These are phyloP conservation scores for Fusarium xylarioides DNA, from an alignment of 2,329 filamentous ascomycete species.

Conservation along the genomic window DNA sequence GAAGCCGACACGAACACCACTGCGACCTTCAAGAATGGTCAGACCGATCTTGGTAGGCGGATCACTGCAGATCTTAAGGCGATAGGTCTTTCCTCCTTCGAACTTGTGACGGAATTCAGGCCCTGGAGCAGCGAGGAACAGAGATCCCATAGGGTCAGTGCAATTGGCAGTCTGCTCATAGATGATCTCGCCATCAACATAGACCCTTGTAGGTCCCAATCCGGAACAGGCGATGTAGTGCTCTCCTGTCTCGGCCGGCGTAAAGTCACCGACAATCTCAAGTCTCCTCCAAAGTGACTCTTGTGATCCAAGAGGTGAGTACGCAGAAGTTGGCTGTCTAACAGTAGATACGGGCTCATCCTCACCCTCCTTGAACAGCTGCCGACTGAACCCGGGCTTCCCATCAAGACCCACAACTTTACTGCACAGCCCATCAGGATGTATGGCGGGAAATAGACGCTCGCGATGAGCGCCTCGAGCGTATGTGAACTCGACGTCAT, in stretches of 20 bases:
- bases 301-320: slow-evolving; percentile 39
- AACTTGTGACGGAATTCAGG: slow-evolving; percentile 40
- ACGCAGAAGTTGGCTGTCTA: slow-evolving; percentile 30
- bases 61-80: slow-evolving; percentile 42
- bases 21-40: slow-evolving; percentile 42
- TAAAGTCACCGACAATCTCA: slow-evolving; percentile 44
- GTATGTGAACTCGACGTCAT: slow-evolving; percentile 35
- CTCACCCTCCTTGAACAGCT: slow-evolving; percentile 37
- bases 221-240: slow-evolving; percentile 46
- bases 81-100: slow-evolving; percentile 38
- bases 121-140: slow-evolving; percentile 41
- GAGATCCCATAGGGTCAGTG: slow-evolving; percentile 45
- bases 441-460: slow-evolving; percentile 28
- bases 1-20: slow-evolving; percentile 44
- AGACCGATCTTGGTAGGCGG: slow-evolving; percentile 43
- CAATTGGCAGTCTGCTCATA: slow-evolving; percentile 41
- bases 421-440: slow-evolving; percentile 22
- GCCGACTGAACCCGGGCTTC: slow-evolving; percentile 41
- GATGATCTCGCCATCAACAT: slow-evolving; percentile 41
- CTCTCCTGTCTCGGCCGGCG: slow-evolving; percentile 36
- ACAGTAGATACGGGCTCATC: slow-evolving; percentile 24
- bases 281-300: slow-evolving; percentile 39
- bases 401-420: slow-evolving; percentile 42
- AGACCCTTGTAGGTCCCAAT: slow-evolving; percentile 40
- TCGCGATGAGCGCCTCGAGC: slow-evolving; percentile 38